These are phyloP conservation scores for Ustilago cynodontis DNA, from an alignment of 1,284 basidiomycete species.

Conservation along the genomic window DNA sequence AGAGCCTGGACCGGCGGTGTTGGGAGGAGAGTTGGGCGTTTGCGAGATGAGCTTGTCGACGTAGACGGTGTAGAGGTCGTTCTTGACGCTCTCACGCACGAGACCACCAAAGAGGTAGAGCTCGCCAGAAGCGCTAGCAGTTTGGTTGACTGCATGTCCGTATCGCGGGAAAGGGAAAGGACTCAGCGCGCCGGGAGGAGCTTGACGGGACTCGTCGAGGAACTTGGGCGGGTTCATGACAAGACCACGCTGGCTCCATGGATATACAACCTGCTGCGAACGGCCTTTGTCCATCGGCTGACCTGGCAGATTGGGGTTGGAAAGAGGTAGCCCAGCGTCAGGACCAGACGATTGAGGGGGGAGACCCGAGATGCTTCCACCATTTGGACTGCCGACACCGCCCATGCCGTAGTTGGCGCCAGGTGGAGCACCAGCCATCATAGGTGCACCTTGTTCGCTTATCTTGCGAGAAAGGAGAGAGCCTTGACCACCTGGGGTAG, in stretches of 20 bases:
- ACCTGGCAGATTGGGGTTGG: constrained; percentile 15
- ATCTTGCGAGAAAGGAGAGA: constrained; percentile 51
- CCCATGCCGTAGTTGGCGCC: constrained; percentile 34
- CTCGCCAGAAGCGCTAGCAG: constrained; percentile 81
- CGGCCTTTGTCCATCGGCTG: constrained; percentile 29
- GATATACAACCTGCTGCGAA: constrained; percentile 64
- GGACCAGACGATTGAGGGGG: constrained; percentile 50
- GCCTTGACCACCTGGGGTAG: constrained; percentile 45
- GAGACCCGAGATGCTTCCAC: constrained; percentile 44
- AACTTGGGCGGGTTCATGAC: constrained; percentile 68
- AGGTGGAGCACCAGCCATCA: constrained; percentile 12
- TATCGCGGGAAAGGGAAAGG: constrained; percentile 91
- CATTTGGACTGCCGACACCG: constrained; percentile 28
- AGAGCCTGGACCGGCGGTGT: constrained; percentile 9
- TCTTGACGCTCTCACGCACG: constrained; percentile 88
- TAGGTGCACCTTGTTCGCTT: constrained; percentile 49
- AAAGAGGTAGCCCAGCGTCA: constrained; percentile 32
- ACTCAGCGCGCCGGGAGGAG: constrained; percentile 66
- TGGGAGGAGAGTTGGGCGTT: constrained; percentile 75
- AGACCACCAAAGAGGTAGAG: constrained; percentile 97
- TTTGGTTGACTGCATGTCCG: constrained; percentile 92
- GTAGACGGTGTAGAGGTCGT: constrained; percentile 82
- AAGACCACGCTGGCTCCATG: constrained; percentile 67
- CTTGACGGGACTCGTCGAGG: constrained; percentile 66
- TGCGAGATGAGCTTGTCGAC: constrained; percentile 76